These are phyloP conservation scores for Aplosporella prunicola DNA, from an alignment of 2,329 filamentous ascomycete species.

Conservation along the genomic window DNA sequence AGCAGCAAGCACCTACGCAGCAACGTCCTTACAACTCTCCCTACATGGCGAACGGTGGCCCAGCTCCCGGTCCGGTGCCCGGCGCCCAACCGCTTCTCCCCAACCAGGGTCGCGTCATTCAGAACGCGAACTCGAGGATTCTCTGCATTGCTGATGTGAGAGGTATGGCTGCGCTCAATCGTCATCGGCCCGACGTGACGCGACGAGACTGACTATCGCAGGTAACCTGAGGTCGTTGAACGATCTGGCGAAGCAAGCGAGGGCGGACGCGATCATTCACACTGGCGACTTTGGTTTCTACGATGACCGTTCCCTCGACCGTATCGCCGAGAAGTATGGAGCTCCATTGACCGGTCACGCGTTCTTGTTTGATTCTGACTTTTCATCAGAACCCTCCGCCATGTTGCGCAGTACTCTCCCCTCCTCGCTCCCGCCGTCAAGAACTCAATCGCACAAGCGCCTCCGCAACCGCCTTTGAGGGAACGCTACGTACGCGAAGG, in stretches of 20 bases:
- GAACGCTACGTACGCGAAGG: slow-evolving; percentile 71
- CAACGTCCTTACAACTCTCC: slow-evolving; percentile 40
- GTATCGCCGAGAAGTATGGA: slow-evolving; percentile 93
- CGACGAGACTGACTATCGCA: slow-evolving; percentile 29
- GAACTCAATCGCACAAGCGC: slow-evolving; percentile 55
- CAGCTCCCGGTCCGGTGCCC: slow-evolving; percentile 33
- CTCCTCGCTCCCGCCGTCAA: slow-evolving; percentile 71
- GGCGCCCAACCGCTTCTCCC: slow-evolving; percentile 40
- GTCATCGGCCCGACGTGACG: too few relatives aligned
- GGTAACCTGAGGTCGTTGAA: slow-evolving; percentile 94
- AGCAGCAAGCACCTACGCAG: slow-evolving; percentile 41
- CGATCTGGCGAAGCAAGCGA: slow-evolving; percentile 87
- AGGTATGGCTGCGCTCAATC: slow-evolving; percentile 27
- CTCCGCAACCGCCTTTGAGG: slow-evolving; percentile 65
- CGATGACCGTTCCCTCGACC: slow-evolving; percentile 87
- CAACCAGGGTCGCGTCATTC: slow-evolving; percentile 44
- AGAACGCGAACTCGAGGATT: slow-evolving; percentile 39
- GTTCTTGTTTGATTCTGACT: slow-evolving; percentile 13
- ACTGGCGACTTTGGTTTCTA: slow-evolving; percentile 99
- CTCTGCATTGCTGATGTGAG: slow-evolving; percentile 45
- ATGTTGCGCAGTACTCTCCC: slow-evolving; percentile 97
- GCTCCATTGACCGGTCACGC: background rate
- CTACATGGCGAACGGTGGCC: slow-evolving; percentile 39
- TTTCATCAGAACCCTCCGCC: slow-evolving; percentile 71
- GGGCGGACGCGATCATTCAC: slow-evolving; percentile 95